Evolutionary conservation across 2,329 filamentous ascomycete genomes (phyloP), one percentile per base, ranked within the genome.

Genomic region (Phaeosphaeria sp.): DNA sequence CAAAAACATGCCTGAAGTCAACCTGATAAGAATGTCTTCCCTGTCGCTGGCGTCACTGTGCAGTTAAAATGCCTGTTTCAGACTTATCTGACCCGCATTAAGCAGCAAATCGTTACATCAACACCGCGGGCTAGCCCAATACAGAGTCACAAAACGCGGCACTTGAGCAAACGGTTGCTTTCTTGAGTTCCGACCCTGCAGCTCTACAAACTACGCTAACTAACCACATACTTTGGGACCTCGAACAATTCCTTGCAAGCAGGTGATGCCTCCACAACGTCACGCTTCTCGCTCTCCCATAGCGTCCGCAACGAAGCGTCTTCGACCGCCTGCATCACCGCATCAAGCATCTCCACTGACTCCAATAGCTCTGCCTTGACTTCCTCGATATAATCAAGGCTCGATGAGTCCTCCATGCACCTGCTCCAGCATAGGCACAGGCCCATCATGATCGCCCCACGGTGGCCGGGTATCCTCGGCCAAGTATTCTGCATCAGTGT

Each of bases 391-490:
- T 52, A 54, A n/a, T 62, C 30, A 7, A 56, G 63, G 6, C 54
- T 57, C 17, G 69, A 70, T 23, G 67, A 55, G 53, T 54, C 62
- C 42, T 68, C 63, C 36, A 66, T 60, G 51, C 68, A 63, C 20
- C 58, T 58, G 15, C 51, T 39, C 78, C 79, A 82, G 27, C 76
- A 71, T 5, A 79, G 53, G 41, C 71, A 68, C 1, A 92, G 62
- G 0, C 85, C 86, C 63, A 84, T 85, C 46, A 92, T 73, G 6
- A 94, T 78, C 58, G 90, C 87, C 3, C 84, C 85, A 25, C 85
- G 80, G 79, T 91, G 88, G 27, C 79, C 77, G 50, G 80, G 76
- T 5, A 96, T 79, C 4, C 92, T 82, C 11, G 90, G 89, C 88
- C 92, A 93, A 57, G 86, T 87, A 58, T 84, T 88, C 13, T 83